phyloP scores from a whole-genome alignment of 441 rosid genomes.

The Adansonia gregorii region DNA sequence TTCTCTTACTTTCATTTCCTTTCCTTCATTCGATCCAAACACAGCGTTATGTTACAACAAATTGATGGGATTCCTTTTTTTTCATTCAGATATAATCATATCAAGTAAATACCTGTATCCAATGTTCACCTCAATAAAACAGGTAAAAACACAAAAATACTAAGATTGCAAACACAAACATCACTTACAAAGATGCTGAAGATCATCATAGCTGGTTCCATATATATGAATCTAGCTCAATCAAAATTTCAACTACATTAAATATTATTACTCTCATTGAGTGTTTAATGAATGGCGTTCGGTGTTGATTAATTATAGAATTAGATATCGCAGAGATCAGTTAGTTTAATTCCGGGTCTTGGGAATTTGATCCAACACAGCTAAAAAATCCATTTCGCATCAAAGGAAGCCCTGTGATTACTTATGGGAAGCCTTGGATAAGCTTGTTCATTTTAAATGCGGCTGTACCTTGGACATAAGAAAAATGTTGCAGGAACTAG shows the following conservation, averaged over 20 bases:
- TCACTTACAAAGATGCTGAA: too few relatives aligned
- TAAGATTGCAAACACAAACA: too few relatives aligned
- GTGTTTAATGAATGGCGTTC: not conserved
- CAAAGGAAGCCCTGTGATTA: conserved; percentile 39
- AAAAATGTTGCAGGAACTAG: too few relatives aligned
- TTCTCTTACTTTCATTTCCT: not conserved
- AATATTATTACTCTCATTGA: not conserved
- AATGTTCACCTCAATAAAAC: too few relatives aligned
- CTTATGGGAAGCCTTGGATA: conserved; percentile 59
- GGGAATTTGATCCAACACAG: not conserved
- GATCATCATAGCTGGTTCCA: too few relatives aligned
- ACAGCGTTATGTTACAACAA: too few relatives aligned
- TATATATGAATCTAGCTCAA: not conserved
- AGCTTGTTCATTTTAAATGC: conserved; percentile 50
- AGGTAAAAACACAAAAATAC: too few relatives aligned
- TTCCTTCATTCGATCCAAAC: not conserved
- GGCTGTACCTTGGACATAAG: too few relatives aligned
- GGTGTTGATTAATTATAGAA: not conserved
- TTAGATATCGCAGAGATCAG: not conserved
- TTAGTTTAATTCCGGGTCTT: not conserved
- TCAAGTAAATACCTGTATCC: too few relatives aligned
- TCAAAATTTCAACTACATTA: not conserved
- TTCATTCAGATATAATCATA: too few relatives aligned
- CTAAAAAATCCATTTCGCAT: not conserved
- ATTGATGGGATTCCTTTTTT: too few relatives aligned